Base-by-base conservation (phyloP, 192 early-diverging fungal genomes). In the Mortierella claussenii region DNA sequence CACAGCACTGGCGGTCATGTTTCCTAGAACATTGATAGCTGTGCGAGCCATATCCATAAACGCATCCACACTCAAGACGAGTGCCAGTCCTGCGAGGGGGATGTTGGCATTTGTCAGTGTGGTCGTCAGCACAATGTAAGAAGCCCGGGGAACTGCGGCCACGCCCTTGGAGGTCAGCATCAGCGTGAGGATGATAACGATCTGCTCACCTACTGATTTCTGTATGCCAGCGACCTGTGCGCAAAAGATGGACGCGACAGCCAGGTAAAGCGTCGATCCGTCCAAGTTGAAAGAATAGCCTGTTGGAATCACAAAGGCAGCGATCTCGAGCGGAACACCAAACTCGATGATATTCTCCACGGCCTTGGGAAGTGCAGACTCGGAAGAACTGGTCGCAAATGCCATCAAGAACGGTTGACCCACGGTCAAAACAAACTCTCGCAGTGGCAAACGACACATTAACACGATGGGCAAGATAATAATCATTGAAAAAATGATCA, bases 211-310 rank as follows among this genome's bases (percentile, higher is more conserved):
- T 33, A 88, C 48, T 5, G 81, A 36, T 55, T 88, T 80, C 15
- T 79, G 31, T 11, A 88, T 63, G 28, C 82, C 81, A 15, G 59
- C 74, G 27, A 80, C 84, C 56, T 93, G 91, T 13, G 90, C 90
- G 57, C 81, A 82, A 64, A 93, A 93, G 45, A 92, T 66, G 12
- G 80, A 55, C 1, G 90, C 91, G 6, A 87, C 40, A 8, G 85
- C 76, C 44, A 92, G 82, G 65, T 92, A 91, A 42, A 93, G 60
- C 17, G 90, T 90, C 6, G 89, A 89, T 4, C 91, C 91, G 54
- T 90, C 89, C 31, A 93, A 65, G 69, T 93, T 93, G 69, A 93
- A 93, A 7, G 87, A 87, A 75, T 93, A 93, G 10, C 91, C 91
- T 37, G 85, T 80, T 2, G 87, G 84, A 37, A 91, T 80, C 20